Evolutionary conservation across 2,329 filamentous ascomycete genomes (phyloP).

Genomic region (Apiospora kogelbergensis): DNA sequence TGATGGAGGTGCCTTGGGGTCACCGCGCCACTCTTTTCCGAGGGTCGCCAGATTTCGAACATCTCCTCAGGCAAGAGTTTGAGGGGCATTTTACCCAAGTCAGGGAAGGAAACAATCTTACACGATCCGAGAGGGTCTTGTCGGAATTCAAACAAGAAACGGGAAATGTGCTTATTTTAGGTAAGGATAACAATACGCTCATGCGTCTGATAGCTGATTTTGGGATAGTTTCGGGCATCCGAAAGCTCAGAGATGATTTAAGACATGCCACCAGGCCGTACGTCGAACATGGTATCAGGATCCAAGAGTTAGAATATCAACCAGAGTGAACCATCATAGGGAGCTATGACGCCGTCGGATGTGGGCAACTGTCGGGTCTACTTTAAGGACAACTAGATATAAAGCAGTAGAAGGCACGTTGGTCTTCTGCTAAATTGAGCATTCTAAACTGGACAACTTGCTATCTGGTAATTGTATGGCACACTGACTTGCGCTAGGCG

Average conservation of each 20-base stretch:
- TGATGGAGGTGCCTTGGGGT: neutral
- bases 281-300: neutral
- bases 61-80: neutral
- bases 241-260: neutral
- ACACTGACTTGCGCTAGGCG: neutral
- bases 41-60: neutral
- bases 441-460: neutral
- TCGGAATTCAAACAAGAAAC: neutral
- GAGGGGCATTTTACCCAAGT: neutral
- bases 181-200: neutral
- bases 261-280: neutral
- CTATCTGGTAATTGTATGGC: constrained; percentile 6
- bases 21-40: neutral
- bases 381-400: neutral
- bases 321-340: neutral
- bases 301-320: neutral
- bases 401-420: neutral
- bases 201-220: neutral
- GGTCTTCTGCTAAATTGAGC: neutral
- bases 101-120: neutral
- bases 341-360: neutral
- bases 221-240: neutral
- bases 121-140: neutral
- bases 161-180: neutral
- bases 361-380: neutral